Percentiles rank a stretch among this genome's conserved stretches.
These are phyloP conservation scores for Fragaria nilgerrensis DNA, from an alignment of 306 rosid species.

Conservation along the genomic window DNA sequence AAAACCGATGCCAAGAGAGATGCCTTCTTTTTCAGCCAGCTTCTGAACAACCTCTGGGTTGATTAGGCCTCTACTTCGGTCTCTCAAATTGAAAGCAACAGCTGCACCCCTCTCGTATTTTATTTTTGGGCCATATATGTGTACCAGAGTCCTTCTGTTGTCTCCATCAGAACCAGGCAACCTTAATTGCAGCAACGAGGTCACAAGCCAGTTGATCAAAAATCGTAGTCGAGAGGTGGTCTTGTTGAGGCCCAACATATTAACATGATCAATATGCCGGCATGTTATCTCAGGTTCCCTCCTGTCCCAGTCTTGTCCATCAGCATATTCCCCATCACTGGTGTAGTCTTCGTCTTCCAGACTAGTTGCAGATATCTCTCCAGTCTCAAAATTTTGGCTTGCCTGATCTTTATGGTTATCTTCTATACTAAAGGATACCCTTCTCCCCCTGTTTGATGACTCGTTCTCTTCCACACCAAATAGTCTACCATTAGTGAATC, in stretches of 20 bases:
- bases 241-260: slow-evolving; percentile 87
- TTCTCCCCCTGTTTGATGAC: slow-evolving; percentile 53
- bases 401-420: slow-evolving; percentile 55
- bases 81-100: slow-evolving; percentile 87
- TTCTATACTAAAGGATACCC: slow-evolving; percentile 83
- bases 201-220: slow-evolving; percentile 93
- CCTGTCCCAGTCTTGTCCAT: slow-evolving; percentile 58
- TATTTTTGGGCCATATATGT: slow-evolving; percentile 89
- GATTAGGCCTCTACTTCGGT: slow-evolving; percentile 59
- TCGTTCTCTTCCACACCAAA: slow-evolving; percentile 80
- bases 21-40: slow-evolving; percentile 89
- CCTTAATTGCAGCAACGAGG: slow-evolving; percentile 77
- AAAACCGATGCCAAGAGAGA: slow-evolving; percentile 82
- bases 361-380: slow-evolving; percentile 64
- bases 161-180: slow-evolving; percentile 50
- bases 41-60: slow-evolving; percentile 86
- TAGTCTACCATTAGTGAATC: slow-evolving; percentile 62
- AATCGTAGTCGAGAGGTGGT: slow-evolving; percentile 80
- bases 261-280: slow-evolving; percentile 73
- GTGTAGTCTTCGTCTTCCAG: slow-evolving; percentile 68
- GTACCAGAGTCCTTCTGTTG: slow-evolving; percentile 53
- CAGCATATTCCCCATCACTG: slow-evolving; percentile 77
- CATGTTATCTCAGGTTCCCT: slow-evolving; percentile 75
- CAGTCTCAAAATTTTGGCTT: slow-evolving; percentile 48
- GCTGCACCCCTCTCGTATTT: slow-evolving; percentile 97